Conservation (phyloP, 2,329 filamentous ascomycete species). For the Penicillium sp. region DNA sequence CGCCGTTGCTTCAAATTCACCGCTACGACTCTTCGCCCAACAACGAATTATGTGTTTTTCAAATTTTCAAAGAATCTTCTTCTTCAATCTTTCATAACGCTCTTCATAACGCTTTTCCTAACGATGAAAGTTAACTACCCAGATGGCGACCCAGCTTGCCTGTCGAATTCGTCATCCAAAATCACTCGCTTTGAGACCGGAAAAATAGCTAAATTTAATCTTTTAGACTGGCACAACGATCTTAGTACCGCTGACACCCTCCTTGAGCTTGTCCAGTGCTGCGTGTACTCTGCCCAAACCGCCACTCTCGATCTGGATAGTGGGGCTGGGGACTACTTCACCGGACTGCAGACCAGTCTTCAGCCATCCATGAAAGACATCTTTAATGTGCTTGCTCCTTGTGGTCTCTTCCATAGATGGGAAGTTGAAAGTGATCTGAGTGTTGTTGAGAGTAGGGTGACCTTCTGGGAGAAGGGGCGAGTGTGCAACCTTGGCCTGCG, state of each 20-base stretch:
- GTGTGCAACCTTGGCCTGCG: slow-evolving; percentile 15
- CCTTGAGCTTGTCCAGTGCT: neutral
- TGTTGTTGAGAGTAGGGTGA: slow-evolving; percentile 10
- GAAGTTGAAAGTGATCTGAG: slow-evolving; percentile 10
- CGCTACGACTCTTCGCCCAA: too few relatives aligned
- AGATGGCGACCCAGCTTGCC: too few relatives aligned
- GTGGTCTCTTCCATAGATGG: neutral
- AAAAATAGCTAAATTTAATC: too few relatives aligned
- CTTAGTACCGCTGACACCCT: neutral
- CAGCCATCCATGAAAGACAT: neutral
- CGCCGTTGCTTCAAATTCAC: too few relatives aligned
- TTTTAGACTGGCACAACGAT: too few relatives aligned
- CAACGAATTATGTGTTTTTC: too few relatives aligned
- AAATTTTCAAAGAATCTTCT: too few relatives aligned
- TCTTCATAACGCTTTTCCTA: too few relatives aligned
- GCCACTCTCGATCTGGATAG: neutral
- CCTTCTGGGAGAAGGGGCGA: slow-evolving; percentile 12
- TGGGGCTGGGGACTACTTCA: neutral
- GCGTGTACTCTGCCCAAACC: neutral
- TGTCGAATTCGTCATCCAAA: too few relatives aligned
- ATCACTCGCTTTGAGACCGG: too few relatives aligned
- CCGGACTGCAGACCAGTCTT: neutral
- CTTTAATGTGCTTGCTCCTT: neutral
- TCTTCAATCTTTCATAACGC: too few relatives aligned
- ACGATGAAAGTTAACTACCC: too few relatives aligned